Conservation (phyloP, 1,284 basidiomycete species). For the Tilletia setariae region DNA sequence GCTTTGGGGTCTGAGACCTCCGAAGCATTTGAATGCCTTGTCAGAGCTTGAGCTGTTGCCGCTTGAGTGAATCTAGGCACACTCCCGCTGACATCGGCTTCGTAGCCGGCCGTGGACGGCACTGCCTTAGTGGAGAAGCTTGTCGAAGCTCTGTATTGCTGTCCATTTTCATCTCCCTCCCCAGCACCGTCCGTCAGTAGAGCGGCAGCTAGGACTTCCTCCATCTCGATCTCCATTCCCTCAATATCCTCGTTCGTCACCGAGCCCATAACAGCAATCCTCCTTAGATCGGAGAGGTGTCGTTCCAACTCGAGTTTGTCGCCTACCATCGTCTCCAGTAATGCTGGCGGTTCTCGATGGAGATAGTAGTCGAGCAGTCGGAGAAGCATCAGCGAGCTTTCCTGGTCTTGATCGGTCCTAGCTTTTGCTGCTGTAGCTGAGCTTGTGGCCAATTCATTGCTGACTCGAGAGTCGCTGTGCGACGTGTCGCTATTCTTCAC, state of each 20-base stretch:
- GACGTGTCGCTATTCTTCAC: not conserved
- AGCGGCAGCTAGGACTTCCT: not conserved
- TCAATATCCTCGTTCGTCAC: not conserved
- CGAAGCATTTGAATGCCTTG: not conserved
- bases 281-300: not conserved
- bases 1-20: not conserved
- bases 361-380: conserved; percentile 2
- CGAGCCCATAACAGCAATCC: not conserved
- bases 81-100: not conserved
- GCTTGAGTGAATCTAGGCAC: not conserved
- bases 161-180: not conserved
- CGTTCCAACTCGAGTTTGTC: conserved; percentile 1
- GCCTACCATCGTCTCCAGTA: conserved; percentile 10
- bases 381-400: not conserved
- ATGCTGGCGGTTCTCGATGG: not conserved
- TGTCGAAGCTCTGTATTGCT: not conserved
- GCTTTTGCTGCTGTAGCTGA: not conserved
- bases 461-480: not conserved
- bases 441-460: not conserved
- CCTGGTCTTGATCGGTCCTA: not conserved
- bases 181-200: not conserved
- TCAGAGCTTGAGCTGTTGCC: not conserved
- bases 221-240: not conserved
- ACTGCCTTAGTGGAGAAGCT: not conserved
- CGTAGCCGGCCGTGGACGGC: not conserved